These are phyloP conservation scores for Rhizopogon vesiculosus DNA, from an alignment of 768 basidiomycete genomes.

Conservation along the genomic window DNA sequence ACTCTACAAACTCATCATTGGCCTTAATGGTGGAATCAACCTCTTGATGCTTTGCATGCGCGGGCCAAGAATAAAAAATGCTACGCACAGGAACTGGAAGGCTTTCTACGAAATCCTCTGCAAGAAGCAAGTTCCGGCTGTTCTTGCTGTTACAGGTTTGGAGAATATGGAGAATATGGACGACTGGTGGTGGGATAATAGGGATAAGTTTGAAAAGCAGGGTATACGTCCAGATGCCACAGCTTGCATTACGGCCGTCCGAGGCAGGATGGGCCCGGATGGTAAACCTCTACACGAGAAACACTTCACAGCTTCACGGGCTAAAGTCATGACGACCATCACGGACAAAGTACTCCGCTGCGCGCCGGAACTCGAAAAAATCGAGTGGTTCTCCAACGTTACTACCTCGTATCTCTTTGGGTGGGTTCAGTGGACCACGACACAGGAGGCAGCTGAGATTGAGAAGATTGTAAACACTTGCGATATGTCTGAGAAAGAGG, in stretches of 20 bases:
- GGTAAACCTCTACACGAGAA: neutral
- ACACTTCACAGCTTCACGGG: conserved; percentile 4
- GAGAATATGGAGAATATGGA: conserved; percentile 31
- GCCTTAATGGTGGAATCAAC: conserved; percentile 30
- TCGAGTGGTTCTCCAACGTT: no score
- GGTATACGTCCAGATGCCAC: no score
- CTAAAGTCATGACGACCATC: no score
- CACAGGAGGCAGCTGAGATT: no score
- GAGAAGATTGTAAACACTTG: no score
- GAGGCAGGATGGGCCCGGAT: neutral
- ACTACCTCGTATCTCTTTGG: no score
- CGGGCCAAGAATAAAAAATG: conserved; percentile 32
- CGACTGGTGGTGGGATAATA: conserved; percentile 26
- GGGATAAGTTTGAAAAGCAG: conserved; percentile 10
- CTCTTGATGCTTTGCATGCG: conserved; percentile 38
- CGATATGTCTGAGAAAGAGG: no score
- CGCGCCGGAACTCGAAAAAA: no score
- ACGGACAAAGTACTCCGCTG: no score
- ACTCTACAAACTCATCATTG: conserved; percentile 30
- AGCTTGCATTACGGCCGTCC: conserved; percentile 14
- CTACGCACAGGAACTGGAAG: conserved; percentile 32
- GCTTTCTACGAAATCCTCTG: conserved; percentile 38
- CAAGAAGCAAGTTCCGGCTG: conserved; percentile 32
- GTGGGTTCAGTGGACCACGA: no score
- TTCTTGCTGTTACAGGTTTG: conserved; percentile 35